Base-by-base conservation (phyloP, 495 filamentous ascomycete genomes). In the Bacidia rubella region DNA sequence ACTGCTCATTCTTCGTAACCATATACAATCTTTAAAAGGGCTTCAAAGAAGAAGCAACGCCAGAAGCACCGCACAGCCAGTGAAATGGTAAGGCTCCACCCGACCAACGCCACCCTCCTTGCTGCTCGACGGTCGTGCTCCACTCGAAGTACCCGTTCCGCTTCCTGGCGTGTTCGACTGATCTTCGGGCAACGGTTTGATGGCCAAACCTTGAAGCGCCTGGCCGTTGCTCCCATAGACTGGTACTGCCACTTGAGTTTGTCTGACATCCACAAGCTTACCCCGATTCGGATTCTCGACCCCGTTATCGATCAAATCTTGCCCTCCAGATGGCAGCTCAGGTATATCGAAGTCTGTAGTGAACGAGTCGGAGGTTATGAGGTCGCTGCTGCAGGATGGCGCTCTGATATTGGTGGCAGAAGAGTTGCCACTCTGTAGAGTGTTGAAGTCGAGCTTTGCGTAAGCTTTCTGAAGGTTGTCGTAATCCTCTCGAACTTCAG, bases 281-380 rank as follows among this genome's bases (percentile, higher is more conserved):
- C 81, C 82, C 19, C 63, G 57, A 20, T 69, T 70, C n/a, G 74
- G 69, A 51, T 75, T 68, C 25, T 65, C 50, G 46, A 78, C 65
- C 48, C 81, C 81, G 55, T 69, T 65, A 57, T 73, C 62, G 51
- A 77, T 75, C 57, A 81, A 66, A 39, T 72, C 66, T 17, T 72
- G 64, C 35, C 70, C 75, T 56, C 74, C 76, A 35, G 62, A 59
- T 11, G 78, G 79, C 11, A 66, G 58, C 2, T 56, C 64, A 23
- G 88, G 88, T 54, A 94, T 67, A 50, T 78, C 81, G 72, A 90
- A 95, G 68, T 81, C 80, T 68, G 68, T 81, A 67, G 71, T 73
- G 76, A 94, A 93, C 54, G 67, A 66, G 21, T 67, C 56, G 50
- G 66, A 65, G 51, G 67, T 72, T 69, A 93, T 90, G 23, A 93